phyloP scores from a whole-genome alignment of 108 stramenopile genomes.

The Nannochloropsis gaditana region DNA sequence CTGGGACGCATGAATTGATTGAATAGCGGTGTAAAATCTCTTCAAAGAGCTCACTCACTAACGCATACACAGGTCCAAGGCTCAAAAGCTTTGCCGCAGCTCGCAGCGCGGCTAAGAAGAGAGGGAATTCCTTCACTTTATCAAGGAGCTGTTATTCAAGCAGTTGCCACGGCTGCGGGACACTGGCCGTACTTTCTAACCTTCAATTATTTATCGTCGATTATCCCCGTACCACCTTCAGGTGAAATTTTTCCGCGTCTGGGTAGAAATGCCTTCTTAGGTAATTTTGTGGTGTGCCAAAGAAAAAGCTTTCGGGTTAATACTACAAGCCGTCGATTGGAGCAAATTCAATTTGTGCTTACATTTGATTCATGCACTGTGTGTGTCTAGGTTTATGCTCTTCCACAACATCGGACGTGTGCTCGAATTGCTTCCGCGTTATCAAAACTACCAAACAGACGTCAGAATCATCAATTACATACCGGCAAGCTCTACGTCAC shows the following conservation, averaged over 20 bases:
- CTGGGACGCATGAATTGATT: too few relatives aligned
- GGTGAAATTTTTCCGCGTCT: constrained; percentile 33
- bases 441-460: constrained; percentile 57
- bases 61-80: not conserved
- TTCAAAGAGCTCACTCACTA: not conserved
- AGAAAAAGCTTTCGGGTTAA: too few relatives aligned
- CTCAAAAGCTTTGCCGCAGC: not conserved
- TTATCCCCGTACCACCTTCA: constrained; percentile 26
- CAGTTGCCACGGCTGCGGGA: constrained; percentile 49
- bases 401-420: constrained; percentile 49
- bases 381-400: constrained; percentile 36
- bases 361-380: not conserved
- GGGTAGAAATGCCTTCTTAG: constrained; percentile 40
- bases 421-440: constrained; percentile 50
- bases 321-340: not conserved
- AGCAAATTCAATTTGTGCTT: not conserved
- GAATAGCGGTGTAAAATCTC: not conserved
- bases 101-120: not conserved
- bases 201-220: constrained; percentile 49
- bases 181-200: constrained; percentile 54
- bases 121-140: constrained; percentile 44
- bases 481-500: constrained; percentile 42
- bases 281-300: not conserved
- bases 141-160: constrained; percentile 45
- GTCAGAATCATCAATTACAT: constrained; percentile 32